These are phyloP conservation scores for Ascosphaera apis DNA, from an alignment of 2,329 filamentous ascomycete species.

Conservation along the genomic window DNA sequence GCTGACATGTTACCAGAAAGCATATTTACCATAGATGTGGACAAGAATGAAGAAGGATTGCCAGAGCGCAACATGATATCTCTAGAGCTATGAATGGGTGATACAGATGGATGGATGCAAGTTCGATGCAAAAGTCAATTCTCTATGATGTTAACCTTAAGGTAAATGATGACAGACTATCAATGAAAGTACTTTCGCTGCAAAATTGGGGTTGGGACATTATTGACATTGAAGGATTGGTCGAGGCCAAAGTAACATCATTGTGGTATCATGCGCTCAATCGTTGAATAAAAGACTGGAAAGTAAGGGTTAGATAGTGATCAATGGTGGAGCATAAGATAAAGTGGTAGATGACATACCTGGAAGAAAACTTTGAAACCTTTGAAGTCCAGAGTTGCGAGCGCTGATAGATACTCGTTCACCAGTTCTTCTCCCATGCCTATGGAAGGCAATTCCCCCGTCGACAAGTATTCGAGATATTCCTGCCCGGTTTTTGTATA, in stretches of 20 bases:
- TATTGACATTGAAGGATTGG: slow-evolving; percentile 8
- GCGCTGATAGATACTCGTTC: slow-evolving; percentile 23
- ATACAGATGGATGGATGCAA: no score
- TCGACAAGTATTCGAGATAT: slow-evolving; percentile 37
- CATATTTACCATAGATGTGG: no score
- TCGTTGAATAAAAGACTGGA: slow-evolving; percentile 21
- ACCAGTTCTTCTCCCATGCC: slow-evolving; percentile 24
- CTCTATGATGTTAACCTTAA: no score
- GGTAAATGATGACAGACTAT: no score
- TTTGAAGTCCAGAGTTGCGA: slow-evolving; percentile 22
- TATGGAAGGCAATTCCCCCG: slow-evolving; percentile 22
- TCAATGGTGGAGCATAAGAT: neutral
- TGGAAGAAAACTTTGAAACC: slow-evolving; percentile 27
- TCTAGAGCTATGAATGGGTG: no score
- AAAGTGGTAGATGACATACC: slow-evolving; percentile 10
- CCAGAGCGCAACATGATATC: no score
- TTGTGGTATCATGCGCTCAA: slow-evolving; percentile 18
- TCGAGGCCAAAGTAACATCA: slow-evolving; percentile 7
- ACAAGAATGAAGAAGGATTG: no score
- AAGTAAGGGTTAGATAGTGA: slow-evolving; percentile 1
- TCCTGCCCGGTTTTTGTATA: slow-evolving; percentile 70
- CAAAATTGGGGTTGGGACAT: slow-evolving; percentile 1
- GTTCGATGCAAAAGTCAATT: no score
- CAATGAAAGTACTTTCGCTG: no score
- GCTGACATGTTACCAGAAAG: no score